Conservation (phyloP, 441 rosid species). For the Brassica balearica region DNA sequence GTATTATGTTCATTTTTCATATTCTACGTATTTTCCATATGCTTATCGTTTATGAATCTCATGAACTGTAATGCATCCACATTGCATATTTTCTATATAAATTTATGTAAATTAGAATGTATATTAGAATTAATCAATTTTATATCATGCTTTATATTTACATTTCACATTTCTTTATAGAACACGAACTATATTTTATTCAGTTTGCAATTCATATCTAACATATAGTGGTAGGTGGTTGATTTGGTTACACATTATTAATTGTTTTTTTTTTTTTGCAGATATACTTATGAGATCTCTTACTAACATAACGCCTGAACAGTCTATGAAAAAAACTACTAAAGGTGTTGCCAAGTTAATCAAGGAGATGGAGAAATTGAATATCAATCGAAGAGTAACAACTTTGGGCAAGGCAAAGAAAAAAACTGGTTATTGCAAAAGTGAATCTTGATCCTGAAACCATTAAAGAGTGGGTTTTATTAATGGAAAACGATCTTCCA, state of each 20-base stretch:
- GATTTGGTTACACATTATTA: background rate
- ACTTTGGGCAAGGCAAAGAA: slow-evolving; percentile 27
- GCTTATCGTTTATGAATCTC: no score
- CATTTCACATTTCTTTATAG: no score
- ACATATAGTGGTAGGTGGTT: background rate
- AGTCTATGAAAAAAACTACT: background rate
- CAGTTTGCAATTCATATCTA: no score
- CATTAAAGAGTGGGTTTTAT: slow-evolving; percentile 52
- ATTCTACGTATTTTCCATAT: no score
- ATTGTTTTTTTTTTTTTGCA: background rate
- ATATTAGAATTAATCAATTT: no score
- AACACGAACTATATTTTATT: no score
- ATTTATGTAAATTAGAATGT: no score
- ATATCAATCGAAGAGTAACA: slow-evolving; percentile 24
- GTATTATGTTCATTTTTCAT: no score
- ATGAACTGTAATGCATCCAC: no score
- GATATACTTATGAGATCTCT: slow-evolving; percentile 11
- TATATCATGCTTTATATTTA: no score
- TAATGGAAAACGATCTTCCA: slow-evolving; percentile 49
- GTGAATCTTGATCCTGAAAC: slow-evolving; percentile 58
- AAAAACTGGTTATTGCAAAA: slow-evolving; percentile 26
- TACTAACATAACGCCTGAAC: background rate
- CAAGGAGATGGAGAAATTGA: slow-evolving; percentile 31
- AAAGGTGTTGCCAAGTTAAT: slow-evolving; percentile 24
- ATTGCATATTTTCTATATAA: no score